A percentile compares a stretch with the other conserved stretches of the same genome.
Conservation (phyloP, 2,329 filamentous ascomycete species). For the Hymenoscyphus linearis region DNA sequence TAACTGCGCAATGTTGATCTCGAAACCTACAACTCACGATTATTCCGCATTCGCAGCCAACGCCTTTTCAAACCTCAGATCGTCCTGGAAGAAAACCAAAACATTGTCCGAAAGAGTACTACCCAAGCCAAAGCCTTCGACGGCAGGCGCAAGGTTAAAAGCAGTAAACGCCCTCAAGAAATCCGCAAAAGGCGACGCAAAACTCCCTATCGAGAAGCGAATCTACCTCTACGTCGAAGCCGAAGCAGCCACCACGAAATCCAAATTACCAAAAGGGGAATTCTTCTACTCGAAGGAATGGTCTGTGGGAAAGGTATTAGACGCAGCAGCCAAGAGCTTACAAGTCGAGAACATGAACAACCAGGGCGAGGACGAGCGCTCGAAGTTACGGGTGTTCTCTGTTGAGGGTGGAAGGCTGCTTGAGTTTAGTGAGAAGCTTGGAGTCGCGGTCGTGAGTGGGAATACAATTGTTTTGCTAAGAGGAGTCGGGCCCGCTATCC, state of each 20-base stretch:
- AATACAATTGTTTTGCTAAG: conserved; percentile 87
- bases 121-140: conserved; percentile 58
- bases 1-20: conserved; percentile 71
- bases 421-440: conserved; percentile 84
- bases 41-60: conserved; percentile 59
- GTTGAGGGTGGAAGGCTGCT: conserved; percentile 83
- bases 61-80: conserved; percentile 70
- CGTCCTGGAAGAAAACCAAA: conserved; percentile 75
- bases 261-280: conserved; percentile 75
- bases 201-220: conserved; percentile 74
- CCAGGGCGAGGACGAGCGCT: conserved; percentile 66
- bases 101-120: conserved; percentile 44
- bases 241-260: conserved; percentile 75
- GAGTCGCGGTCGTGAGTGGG: conserved; percentile 65
- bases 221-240: conserved; percentile 89
- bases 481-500: conserved; percentile 72
- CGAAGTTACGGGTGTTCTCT: conserved; percentile 83
- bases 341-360: conserved; percentile 85
- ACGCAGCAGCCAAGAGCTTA: conserved; percentile 69
- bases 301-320: conserved; percentile 80
- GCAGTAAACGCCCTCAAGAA: conserved; percentile 78
- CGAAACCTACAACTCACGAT: too few species aligned
- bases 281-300: conserved; percentile 81
- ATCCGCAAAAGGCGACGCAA: conserved; percentile 83
- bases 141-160: conserved; percentile 57